A percentile compares a stretch with the other conserved stretches of the same genome.
Evolutionary conservation across 2,329 filamentous ascomycete species (phyloP).

Genomic region (Aaosphaeria arxii): DNA sequence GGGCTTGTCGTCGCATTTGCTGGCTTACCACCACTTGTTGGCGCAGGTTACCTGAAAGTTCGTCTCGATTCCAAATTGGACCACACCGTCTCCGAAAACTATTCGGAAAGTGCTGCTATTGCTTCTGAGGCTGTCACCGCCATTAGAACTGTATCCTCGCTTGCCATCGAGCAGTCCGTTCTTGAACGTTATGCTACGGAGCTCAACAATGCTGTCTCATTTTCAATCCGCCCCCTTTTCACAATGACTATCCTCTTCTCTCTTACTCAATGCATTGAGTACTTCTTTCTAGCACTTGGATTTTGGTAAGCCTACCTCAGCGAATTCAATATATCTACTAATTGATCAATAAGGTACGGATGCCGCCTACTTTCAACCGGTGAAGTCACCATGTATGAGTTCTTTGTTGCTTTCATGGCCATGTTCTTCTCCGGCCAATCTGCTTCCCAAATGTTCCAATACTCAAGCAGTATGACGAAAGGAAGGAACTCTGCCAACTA

Average conservation of each 20-base stretch:
- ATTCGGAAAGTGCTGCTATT: constrained; percentile 10
- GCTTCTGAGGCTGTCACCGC: constrained; percentile 88
- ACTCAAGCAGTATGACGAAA: not conserved
- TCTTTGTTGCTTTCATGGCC: constrained; percentile 83
- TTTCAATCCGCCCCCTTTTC: constrained; percentile 73
- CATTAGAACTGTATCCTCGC: constrained; percentile 85
- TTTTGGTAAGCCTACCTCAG: too few relatives aligned
- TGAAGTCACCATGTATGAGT: constrained; percentile 70
- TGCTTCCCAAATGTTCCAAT: constrained; percentile 62
- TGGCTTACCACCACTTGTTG: constrained; percentile 70
- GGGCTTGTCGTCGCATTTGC: constrained; percentile 71
- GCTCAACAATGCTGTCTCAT: constrained; percentile 52
- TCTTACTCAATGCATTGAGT: not conserved
- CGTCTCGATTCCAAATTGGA: constrained; percentile 4
- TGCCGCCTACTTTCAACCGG: constrained; percentile 13
- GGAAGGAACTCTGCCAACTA: too few relatives aligned
- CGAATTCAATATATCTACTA: constrained; percentile 1
- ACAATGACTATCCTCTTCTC: constrained; percentile 69
- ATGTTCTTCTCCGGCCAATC: constrained; percentile 87
- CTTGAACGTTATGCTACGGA: constrained; percentile 4
- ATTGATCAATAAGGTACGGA: constrained; percentile 20
- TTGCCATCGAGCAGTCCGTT: constrained; percentile 82
- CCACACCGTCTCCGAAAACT: constrained; percentile 2
- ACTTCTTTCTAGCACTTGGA: not conserved
- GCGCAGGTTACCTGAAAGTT: constrained; percentile 67